A percentile compares a stretch with the other conserved stretches of the same genome.
Conservation (phyloP, 78 protist genomes). For the Dictyostelium discoideum region DNA sequence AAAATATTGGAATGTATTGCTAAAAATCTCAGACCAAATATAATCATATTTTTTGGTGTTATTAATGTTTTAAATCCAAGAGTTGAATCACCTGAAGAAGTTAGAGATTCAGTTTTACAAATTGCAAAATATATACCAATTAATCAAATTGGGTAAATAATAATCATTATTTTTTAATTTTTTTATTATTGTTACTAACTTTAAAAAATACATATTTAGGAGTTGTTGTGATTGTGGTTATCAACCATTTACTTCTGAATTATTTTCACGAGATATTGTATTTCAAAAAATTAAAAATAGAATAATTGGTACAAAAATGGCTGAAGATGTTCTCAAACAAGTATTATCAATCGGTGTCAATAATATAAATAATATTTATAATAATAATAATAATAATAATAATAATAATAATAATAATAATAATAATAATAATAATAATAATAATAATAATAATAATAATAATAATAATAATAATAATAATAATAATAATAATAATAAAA, state of each 20-base stretch:
- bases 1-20: background rate
- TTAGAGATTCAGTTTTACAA: slow-evolving; percentile 12
- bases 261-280: background rate
- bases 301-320: slow-evolving; percentile 52
- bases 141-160: slow-evolving; percentile 24
- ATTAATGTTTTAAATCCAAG: slow-evolving; percentile 35
- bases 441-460: no score
- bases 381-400: no score
- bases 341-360: background rate
- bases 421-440: no score
- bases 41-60: slow-evolving; percentile 45
- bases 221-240: slow-evolving; percentile 50
- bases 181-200: background rate
- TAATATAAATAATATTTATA: no score
- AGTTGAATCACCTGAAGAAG: slow-evolving; percentile 66
- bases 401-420: no score
- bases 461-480: no score
- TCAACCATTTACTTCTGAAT: slow-evolving; percentile 14
- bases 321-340: slow-evolving; percentile 12
- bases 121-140: slow-evolving; percentile 53
- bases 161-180: background rate
- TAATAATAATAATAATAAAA: no score
- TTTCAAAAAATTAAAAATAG: slow-evolving; percentile 38
- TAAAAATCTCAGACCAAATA: background rate
- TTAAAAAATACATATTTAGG: background rate